Conservation (phyloP, 139 green algal species). For the Gonium pectorale region DNA sequence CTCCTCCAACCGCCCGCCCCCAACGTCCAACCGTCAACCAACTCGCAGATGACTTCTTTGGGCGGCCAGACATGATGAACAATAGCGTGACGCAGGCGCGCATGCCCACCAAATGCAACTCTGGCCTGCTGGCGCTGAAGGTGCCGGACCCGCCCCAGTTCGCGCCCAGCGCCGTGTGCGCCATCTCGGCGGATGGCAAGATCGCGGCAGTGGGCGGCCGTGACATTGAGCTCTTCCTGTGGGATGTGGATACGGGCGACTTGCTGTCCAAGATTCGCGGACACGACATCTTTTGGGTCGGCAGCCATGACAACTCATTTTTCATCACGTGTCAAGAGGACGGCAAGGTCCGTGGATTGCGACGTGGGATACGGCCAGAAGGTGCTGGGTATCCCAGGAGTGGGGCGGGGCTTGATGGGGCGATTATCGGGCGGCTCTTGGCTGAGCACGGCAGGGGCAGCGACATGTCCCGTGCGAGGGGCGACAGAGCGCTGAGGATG, state of each 20-base stretch:
- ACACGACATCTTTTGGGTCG: slow-evolving; percentile 60
- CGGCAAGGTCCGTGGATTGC: slow-evolving; percentile 33
- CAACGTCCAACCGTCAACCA: too few species aligned
- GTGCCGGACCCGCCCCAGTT: slow-evolving; percentile 60
- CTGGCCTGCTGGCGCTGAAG: slow-evolving; percentile 49
- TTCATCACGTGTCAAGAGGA: slow-evolving; percentile 65
- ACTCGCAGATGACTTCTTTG: slow-evolving; percentile 51
- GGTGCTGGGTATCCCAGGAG: too few species aligned
- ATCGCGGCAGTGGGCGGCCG: slow-evolving; percentile 56
- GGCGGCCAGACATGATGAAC: slow-evolving; percentile 11
- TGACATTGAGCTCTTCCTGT: slow-evolving; percentile 63
- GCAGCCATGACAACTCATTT: slow-evolving; percentile 54
- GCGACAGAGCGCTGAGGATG: too few species aligned
- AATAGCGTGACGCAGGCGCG: slow-evolving; percentile 11
- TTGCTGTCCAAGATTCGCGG: slow-evolving; percentile 54
- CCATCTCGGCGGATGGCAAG: slow-evolving; percentile 58
- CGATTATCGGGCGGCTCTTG: too few species aligned
- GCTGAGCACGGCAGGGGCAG: too few species aligned
- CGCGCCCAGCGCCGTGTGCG: slow-evolving; percentile 43
- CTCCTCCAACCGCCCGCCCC: too few species aligned
- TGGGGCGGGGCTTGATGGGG: too few species aligned
- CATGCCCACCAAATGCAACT: slow-evolving; percentile 43
- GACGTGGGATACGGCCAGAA: too few species aligned
- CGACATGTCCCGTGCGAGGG: too few species aligned
- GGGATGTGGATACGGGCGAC: slow-evolving; percentile 54